Evolutionary conservation across 495 filamentous ascomycete genomes (phyloP), one percentile per base, ranked within the genome.

Genomic region (Penicillium chermesinum): DNA sequence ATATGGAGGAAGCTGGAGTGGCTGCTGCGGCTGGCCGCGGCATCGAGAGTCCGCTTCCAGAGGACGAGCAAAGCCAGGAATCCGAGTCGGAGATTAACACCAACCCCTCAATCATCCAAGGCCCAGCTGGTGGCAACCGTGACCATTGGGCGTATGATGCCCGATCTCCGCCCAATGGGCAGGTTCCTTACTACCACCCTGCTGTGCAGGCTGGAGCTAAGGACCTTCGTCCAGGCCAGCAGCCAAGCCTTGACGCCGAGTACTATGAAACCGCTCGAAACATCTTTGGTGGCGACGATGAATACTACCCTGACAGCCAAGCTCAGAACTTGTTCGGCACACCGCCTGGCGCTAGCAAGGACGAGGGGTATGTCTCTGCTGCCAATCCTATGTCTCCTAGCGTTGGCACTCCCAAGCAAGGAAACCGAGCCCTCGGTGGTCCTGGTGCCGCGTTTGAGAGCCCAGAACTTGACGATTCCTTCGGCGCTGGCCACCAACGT

Each of bases 351-450:
- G 65, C n/a, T n/a, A n/a, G 64, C 41, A 85, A 83, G 49, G 91
- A 95, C 59, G 91, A 96, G 70, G 91, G 91, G 10, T 96, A 96
- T 62, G 87, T 90, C 40, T 95, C 91, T 13, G 87, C 88, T 48
- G 85, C 85, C 16, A 84, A 88, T 64, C 82, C 80, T 50, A 68
- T 77, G 34, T 81, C 80, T 41, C 72, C 76, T 2, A 78, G 73
- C 46, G 63, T 70, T 22, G 61, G 66, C 30, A 85, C 81, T 13
- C 87, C 87, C 2, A 81, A 84, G 34, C 67, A 67, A 34, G 78
- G 75, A 19, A 74, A 66, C 44, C 85, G 84, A 47, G 81, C 78
- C 13, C 68, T 86, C 21, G 77, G 73, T 25, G 73, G 82, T 34
- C 64, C 77, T 10, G 75, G 81, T 51, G 73, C 78, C 42, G 70